Evolutionary conservation across 768 basidiomycete genomes (phyloP).

Genomic region (Pleurotus citrinopileatus): DNA sequence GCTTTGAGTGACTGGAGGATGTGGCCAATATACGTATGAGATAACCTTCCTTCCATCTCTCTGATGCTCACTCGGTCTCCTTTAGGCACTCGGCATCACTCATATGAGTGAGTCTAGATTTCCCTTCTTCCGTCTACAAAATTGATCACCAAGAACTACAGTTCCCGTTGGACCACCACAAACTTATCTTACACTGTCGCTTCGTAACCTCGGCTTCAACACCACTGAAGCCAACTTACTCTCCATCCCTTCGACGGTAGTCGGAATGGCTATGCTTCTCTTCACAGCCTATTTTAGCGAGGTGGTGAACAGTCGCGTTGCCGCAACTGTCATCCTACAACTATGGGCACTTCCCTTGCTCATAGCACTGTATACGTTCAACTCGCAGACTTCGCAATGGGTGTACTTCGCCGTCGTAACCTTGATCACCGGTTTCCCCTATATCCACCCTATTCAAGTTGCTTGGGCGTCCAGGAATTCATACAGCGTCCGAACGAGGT

Average conservation of each 20-base stretch:
- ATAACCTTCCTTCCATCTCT: neutral
- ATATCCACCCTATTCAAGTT: slow-evolving; percentile 45
- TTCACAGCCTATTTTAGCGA: slow-evolving; percentile 50
- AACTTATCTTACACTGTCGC: slow-evolving; percentile 60
- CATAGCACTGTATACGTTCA: slow-evolving; percentile 53
- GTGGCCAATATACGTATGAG: slow-evolving; percentile 59
- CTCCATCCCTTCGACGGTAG: slow-evolving; percentile 53
- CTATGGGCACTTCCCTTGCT: slow-evolving; percentile 64
- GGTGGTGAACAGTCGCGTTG: slow-evolving; percentile 52
- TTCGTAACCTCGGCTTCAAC: slow-evolving; percentile 59
- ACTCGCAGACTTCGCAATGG: slow-evolving; percentile 48
- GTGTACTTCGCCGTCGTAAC: slow-evolving; percentile 52
- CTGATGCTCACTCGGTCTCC: neutral
- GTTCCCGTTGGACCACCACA: slow-evolving; percentile 61
- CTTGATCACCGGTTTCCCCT: slow-evolving; percentile 57
- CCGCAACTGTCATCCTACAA: slow-evolving; percentile 49
- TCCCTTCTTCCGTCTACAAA: neutral
- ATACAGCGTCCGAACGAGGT: slow-evolving; percentile 54
- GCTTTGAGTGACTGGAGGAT: slow-evolving; percentile 58
- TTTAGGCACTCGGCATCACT: slow-evolving; percentile 40
- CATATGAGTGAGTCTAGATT: slow-evolving; percentile 42
- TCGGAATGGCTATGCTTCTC: slow-evolving; percentile 50
- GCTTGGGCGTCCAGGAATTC: slow-evolving; percentile 63
- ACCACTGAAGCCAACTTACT: slow-evolving; percentile 64
- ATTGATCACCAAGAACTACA: slow-evolving; percentile 15